Evolutionary conservation across 805 yeast species (phyloP).

Genomic region (Ascoidea asiatica): DNA sequence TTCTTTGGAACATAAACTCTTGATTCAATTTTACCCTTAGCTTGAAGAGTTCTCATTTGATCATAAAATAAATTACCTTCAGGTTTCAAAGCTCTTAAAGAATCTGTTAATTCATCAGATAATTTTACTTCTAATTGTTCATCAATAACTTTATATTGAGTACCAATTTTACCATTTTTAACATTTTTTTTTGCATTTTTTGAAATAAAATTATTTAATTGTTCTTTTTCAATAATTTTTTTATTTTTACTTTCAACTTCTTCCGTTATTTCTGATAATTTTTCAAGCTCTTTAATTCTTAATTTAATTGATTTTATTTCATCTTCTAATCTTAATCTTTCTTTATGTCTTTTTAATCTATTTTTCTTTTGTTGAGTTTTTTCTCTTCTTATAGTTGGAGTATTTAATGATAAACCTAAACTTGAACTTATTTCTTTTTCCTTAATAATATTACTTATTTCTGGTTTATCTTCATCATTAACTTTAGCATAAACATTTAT

Average conservation of each 20-base stretch:
- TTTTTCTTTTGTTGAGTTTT: slow-evolving; percentile 75
- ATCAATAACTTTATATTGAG: slow-evolving; percentile 32
- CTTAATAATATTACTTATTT: slow-evolving; percentile 10
- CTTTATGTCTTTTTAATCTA: slow-evolving; percentile 47
- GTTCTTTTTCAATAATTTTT: slow-evolving; percentile 9
- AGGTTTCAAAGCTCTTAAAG: slow-evolving; percentile 72
- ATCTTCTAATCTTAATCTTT: slow-evolving; percentile 37
- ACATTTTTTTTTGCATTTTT: slow-evolving; percentile 13
- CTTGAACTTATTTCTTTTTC: slow-evolving; percentile 19
- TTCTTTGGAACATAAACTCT: slow-evolving; percentile 56
- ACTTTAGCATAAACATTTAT: too few relatives aligned
- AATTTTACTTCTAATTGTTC: slow-evolving; percentile 61
- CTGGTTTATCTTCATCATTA: slow-evolving; percentile 25
- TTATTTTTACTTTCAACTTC: slow-evolving; percentile 9
- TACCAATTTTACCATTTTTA: slow-evolving; percentile 22
- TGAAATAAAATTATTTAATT: too few relatives aligned
- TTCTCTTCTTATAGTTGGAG: slow-evolving; percentile 50
- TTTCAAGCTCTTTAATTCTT: slow-evolving; percentile 45
- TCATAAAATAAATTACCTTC: slow-evolving; percentile 84
- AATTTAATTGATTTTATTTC: slow-evolving; percentile 33
- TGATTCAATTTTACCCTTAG: slow-evolving; percentile 77
- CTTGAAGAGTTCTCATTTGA: slow-evolving; percentile 69
- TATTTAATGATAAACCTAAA: slow-evolving; percentile 52
- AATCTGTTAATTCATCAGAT: slow-evolving; percentile 77
- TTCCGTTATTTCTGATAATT: slow-evolving; percentile 23